Evolutionary conservation across 805 yeast genomes (phyloP).

Genomic region (Candida ipomoeae): DNA sequence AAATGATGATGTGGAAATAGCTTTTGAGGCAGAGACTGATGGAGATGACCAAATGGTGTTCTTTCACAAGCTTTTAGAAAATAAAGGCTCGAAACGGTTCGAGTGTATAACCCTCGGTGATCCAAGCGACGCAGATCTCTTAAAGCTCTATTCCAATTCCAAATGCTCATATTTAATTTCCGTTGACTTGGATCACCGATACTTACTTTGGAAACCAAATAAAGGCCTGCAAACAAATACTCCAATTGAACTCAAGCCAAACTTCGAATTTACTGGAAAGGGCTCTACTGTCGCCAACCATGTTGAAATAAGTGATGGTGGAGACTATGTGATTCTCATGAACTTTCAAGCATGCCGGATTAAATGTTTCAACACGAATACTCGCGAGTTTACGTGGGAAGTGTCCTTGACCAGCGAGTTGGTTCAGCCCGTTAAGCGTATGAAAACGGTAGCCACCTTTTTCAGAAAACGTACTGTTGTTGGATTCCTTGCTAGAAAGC

Average conservation of each 20-base stretch:
- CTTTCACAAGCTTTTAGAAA: conserved; percentile 7
- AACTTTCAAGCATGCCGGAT: conserved; percentile 46
- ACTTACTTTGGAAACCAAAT: conserved; percentile 68
- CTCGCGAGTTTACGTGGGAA: conserved; percentile 58
- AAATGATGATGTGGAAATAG: neutral
- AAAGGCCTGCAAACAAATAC: neutral
- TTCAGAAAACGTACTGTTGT: conserved; percentile 55
- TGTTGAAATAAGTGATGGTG: conserved; percentile 54
- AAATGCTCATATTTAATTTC: conserved; percentile 62
- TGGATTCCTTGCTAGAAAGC: conserved; percentile 37
- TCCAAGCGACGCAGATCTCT: conserved; percentile 62
- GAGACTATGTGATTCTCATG: conserved; percentile 54
- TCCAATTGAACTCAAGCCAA: neutral
- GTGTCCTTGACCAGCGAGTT: conserved; percentile 36
- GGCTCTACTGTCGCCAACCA: conserved; percentile 36
- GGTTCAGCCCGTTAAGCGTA: conserved; percentile 18
- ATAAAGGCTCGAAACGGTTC: conserved; percentile 22
- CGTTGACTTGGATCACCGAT: conserved; percentile 68
- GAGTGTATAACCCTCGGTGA: conserved; percentile 27
- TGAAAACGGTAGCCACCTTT: conserved; percentile 51
- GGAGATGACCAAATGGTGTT: conserved; percentile 2
- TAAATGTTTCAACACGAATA: conserved; percentile 57
- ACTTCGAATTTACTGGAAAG: conserved; percentile 24
- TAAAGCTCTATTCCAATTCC: conserved; percentile 54
- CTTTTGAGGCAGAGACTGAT: neutral